phyloP scores from a whole-genome alignment of 352 stramenopile species.

The Peronospora belbahrii region DNA sequence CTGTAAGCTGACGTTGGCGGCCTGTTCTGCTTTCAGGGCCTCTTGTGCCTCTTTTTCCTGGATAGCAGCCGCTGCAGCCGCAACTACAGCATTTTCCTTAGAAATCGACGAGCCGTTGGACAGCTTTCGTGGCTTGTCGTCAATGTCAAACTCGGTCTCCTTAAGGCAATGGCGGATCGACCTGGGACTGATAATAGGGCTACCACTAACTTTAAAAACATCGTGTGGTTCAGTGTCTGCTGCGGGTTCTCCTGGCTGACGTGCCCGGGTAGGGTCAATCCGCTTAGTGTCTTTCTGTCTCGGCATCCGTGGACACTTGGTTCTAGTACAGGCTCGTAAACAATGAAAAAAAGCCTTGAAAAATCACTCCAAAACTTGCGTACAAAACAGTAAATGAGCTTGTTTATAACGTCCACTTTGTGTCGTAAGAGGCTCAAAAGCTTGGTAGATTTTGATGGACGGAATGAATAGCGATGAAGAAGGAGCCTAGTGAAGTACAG shows the following conservation, averaged over 20 bases:
- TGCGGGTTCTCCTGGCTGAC: conserved; percentile 13
- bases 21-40: conserved; percentile 38
- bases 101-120: conserved; percentile 18
- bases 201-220: conserved; percentile 54
- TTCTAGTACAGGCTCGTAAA: too few species aligned
- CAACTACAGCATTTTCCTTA: conserved; percentile 18
- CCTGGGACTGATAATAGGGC: conserved; percentile 57
- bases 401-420: too few species aligned
- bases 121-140: conserved; percentile 32
- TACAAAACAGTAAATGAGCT: too few species aligned
- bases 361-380: too few species aligned
- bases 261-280: conserved; percentile 30
- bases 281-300: conserved; percentile 51
- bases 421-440: too few species aligned
- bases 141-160: conserved; percentile 42
- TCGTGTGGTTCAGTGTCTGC: conserved; percentile 33
- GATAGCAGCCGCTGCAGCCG: conserved; percentile 19
- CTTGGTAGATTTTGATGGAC: too few species aligned
- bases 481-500: too few species aligned
- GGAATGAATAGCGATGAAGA: too few species aligned
- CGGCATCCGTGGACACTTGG: conserved; percentile 23
- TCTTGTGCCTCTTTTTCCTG: conserved; percentile 31
- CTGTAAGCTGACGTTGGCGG: conserved; percentile 28
- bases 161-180: conserved; percentile 58
- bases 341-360: neutral